Base-by-base conservation (phyloP, 2,329 filamentous ascomycete genomes). In the Paraphoma chrysanthemicola region DNA sequence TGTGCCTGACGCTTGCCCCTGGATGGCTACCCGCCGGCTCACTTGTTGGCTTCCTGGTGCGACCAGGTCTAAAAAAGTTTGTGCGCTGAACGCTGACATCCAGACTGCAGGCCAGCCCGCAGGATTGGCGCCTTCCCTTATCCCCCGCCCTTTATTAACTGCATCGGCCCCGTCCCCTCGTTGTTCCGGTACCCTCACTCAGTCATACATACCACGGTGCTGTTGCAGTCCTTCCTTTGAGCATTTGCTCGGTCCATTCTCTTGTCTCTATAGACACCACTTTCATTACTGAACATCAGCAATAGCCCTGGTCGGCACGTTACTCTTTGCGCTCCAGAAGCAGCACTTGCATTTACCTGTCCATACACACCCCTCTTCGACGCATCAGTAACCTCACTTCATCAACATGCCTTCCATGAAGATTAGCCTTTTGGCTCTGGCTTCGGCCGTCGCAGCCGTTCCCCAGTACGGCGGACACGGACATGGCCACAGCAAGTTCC, bases 221-320 rank as follows among this genome's bases (percentile, higher is more conserved):
- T 71, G 65, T 71, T 69, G 71, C 72, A 53, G 69, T 71, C 70
- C 57, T 76, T 72, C 62, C 73, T 75, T 69, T 67, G 72, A 77
- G 75, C 77, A 74, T 67, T 76, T 71, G 78, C 78, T 80, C 79
- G 66, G 75, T 77, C 60, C 73, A 65, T 71, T 73, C 73, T 44
- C 43, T 70, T 76, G 68, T 64, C 69, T 67, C 59, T 71, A 44
- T 56, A 66, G 66, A 73, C 70, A 64, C 62, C 63, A 71, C 71
- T 69, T 72, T 77, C 69, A 49, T 65, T 76, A 65, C 74, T 69
- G 54, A 62, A 70, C 72, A 62, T 61, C 57, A 59, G 70, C 71
- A 69, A 69, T 65, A 70, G 78, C 78, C 78, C 78, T 78, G 78
- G 78, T 79, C 68, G 78, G 78, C 79, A 67, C 55, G 54, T 54